Percentiles rank a stretch among this genome's conserved stretches.
Conservation (phyloP, 495 filamentous ascomycete genomes). For the Cetradonia linearis region DNA sequence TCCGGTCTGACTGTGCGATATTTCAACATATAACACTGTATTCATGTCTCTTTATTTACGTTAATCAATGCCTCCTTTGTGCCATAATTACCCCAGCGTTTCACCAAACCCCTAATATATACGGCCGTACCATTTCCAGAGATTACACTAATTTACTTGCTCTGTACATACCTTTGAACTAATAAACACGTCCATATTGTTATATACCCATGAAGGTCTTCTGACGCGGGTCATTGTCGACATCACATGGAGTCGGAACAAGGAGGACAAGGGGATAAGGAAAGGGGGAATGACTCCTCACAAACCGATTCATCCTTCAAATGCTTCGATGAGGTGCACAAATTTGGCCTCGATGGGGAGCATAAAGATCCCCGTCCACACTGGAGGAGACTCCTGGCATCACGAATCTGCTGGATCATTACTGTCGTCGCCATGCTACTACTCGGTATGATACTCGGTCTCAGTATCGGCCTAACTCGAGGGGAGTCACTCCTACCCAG, state of each 20-base stretch:
- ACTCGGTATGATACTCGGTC: conserved; percentile 12
- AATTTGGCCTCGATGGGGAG: not conserved
- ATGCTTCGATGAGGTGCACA: not conserved
- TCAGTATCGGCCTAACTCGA: conserved; percentile 13
- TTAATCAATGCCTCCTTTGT: not conserved
- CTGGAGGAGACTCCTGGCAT: conserved; percentile 5
- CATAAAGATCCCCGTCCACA: not conserved
- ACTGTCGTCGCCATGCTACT: not conserved
- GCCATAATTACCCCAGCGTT: not conserved
- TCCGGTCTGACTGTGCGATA: not conserved
- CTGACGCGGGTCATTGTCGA: not conserved
- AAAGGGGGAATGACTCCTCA: not conserved
- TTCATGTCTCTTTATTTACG: not conserved
- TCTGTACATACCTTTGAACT: not conserved
- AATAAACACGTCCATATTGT: not conserved
- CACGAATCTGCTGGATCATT: conserved; percentile 8
- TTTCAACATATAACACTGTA: not conserved
- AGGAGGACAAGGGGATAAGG: not conserved
- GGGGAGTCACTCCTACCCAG: not conserved
- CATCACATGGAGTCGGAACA: not conserved
- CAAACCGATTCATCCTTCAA: conserved; percentile 5
- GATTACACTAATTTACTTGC: not conserved
- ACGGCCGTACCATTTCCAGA: no score
- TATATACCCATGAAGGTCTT: not conserved
- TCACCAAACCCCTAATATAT: not conserved